Percentiles rank a stretch among this genome's conserved stretches.
phyloP scores from a whole-genome alignment of 108 stramenopile species.

The Pseudonitzschia multistriata region DNA sequence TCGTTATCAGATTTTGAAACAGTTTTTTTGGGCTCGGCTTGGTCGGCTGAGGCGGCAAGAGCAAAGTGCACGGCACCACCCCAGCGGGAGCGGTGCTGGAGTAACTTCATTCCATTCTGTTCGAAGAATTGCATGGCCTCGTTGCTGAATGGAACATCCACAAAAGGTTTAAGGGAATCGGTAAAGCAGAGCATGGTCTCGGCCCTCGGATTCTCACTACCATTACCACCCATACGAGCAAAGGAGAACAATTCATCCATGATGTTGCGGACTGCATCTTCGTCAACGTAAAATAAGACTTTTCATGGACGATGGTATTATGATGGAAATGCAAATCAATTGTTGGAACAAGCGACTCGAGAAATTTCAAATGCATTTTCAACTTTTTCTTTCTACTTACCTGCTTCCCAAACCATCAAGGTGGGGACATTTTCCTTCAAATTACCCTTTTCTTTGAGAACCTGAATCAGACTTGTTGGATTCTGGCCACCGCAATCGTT shows the following conservation, averaged over 20 bases:
- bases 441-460: conserved; percentile 6
- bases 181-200: conserved; percentile 28
- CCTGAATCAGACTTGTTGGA: conserved; percentile 12
- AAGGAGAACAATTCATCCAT: conserved; percentile 23
- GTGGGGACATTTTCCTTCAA: conserved; percentile 22
- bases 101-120: conserved; percentile 8
- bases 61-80: conserved; percentile 40
- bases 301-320: not conserved
- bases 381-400: not conserved
- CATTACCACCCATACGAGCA: not conserved
- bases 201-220: conserved; percentile 8
- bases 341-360: not conserved
- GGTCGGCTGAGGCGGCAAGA: not conserved
- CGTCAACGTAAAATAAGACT: conserved; percentile 41
- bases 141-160: conserved; percentile 12
- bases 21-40: not conserved
- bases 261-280: conserved; percentile 13
- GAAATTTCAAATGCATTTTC: not conserved
- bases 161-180: conserved; percentile 1
- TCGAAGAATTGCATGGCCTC: conserved; percentile 17
- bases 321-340: no score
- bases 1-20: not conserved
- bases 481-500: conserved; percentile 21
- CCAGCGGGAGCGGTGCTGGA: conserved; percentile 28
- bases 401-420: conserved; percentile 27